phyloP scores from a whole-genome alignment of 805 yeast species.

The Cyberlindnera samutprakarnensis region DNA sequence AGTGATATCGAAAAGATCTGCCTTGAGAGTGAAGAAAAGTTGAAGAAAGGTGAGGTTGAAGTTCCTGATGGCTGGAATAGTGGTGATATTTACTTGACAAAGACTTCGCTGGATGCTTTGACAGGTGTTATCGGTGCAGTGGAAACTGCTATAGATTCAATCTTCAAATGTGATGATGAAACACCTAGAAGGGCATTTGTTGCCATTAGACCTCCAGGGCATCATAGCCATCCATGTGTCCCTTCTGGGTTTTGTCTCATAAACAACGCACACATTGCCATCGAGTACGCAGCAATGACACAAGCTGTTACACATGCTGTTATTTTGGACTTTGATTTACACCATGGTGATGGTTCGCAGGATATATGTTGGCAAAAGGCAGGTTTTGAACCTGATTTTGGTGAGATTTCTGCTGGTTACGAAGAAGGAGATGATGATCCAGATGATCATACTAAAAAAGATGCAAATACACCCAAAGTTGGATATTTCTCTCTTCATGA shows the following conservation, averaged over 20 bases:
- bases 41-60: constrained; percentile 50
- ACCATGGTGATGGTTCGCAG: constrained; percentile 87
- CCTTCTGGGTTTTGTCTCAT: constrained; percentile 82
- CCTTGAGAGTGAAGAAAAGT: constrained; percentile 45
- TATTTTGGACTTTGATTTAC: constrained; percentile 74
- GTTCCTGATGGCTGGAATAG: constrained; percentile 79
- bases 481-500: constrained; percentile 84
- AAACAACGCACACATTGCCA: constrained; percentile 75
- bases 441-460: constrained; percentile 36
- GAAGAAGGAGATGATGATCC: constrained; percentile 19
- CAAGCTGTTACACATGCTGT: constrained; percentile 74
- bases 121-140: constrained; percentile 75
- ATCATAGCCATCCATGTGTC: constrained; percentile 75
- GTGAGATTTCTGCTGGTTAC: constrained; percentile 25
- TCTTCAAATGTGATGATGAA: constrained; percentile 27
- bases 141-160: constrained; percentile 59
- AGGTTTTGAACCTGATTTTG: constrained; percentile 46
- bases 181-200: constrained; percentile 48
- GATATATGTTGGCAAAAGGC: constrained; percentile 80
- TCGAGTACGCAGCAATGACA: constrained; percentile 61
- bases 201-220: constrained; percentile 78
- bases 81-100: constrained; percentile 71
- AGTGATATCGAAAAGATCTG: constrained; percentile 49
- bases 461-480: constrained; percentile 45
- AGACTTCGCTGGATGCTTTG: constrained; percentile 58